phyloP scores from a whole-genome alignment of 2,329 filamentous ascomycete genomes.

The Rhynchosporium secalis region DNA sequence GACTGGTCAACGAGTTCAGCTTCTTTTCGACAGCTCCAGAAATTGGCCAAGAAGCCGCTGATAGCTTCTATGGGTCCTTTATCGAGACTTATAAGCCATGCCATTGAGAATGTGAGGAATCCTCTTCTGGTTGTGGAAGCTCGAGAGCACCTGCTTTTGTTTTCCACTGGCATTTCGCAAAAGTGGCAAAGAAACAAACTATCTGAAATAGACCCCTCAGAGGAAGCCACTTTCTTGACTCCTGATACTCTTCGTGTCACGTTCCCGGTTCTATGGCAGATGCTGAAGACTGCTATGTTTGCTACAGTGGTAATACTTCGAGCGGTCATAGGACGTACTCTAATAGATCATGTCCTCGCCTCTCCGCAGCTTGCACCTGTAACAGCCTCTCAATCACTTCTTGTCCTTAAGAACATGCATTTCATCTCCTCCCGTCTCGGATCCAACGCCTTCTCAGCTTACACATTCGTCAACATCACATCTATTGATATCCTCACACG shows the following conservation, averaged over 20 bases:
- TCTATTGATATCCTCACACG: constrained; percentile 67
- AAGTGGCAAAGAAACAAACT: constrained; percentile 71
- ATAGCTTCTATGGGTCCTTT: constrained; percentile 61
- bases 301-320: constrained; percentile 62
- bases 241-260: constrained; percentile 58
- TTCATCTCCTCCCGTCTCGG: constrained; percentile 69
- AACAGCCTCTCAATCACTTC: constrained; percentile 60
- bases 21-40: constrained; percentile 57
- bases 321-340: constrained; percentile 56
- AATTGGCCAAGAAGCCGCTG: constrained; percentile 57
- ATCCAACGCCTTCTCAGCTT: constrained; percentile 64
- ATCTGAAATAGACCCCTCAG: constrained; percentile 62
- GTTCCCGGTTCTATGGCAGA: constrained; percentile 62
- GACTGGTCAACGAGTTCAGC: constrained; percentile 58
- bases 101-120: constrained; percentile 57
- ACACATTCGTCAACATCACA: constrained; percentile 67
- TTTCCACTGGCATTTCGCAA: constrained; percentile 47
- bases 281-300: constrained; percentile 65
- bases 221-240: constrained; percentile 59
- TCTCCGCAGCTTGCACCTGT: constrained; percentile 53
- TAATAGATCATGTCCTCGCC: constrained; percentile 57
- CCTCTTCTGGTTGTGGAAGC: constrained; percentile 44
- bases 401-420: constrained; percentile 64
- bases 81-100: constrained; percentile 61
- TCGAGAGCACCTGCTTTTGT: constrained; percentile 55